Base-by-base conservation (phyloP, 148 eudicot genomes). In the Chenopodium formosanum region DNA sequence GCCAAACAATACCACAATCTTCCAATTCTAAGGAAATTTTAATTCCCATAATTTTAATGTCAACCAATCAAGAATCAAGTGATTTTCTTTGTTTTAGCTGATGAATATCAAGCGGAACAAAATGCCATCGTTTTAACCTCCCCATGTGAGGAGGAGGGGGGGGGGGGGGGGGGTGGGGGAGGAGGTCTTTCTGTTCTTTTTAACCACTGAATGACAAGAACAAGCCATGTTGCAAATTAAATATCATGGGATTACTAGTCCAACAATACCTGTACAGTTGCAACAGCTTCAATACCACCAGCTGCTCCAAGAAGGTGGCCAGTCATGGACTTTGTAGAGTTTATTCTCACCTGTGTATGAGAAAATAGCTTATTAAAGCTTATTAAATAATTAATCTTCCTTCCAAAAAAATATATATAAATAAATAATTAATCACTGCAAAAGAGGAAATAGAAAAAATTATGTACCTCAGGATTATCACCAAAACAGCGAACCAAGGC, bases 301-400 rank as follows among this genome's bases (percentile, higher is more conserved):
- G 98, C 97, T 78, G 97, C 98, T 80, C 98, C 98, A 70, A 95
- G 92, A 76, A 95, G 90, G 86, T 95, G 98, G 83, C 98, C 98
- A 48, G 90, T 90, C 98, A 93, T 95, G 65, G 97, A 95, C 85
- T 95, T 95, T 81, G 97, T 86, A 67, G 98, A 95, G 90, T 93
- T 95, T 80, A 93, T 90, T 82, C 81, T 86, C 82, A 95, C 86
- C 98, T 93, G 91, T 46, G 79, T 34, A 81, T 20, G 29, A 10
- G n/a, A 72, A 46, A 79, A 37, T 5, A 81, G 44, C 25, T 69
- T 63, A 9, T 23, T 56, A 34, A 34, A 34, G 37, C 37, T 34
- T 34, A 2, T 2, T 34, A 34, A 34, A 34, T 34, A 34, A 34
- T 34, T 34, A 34, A 34, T 34, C 14, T 25, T 25, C 25, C 25